These are phyloP conservation scores for Monilinia laxa DNA, from an alignment of 2,329 filamentous ascomycete species.

Conservation along the genomic window DNA sequence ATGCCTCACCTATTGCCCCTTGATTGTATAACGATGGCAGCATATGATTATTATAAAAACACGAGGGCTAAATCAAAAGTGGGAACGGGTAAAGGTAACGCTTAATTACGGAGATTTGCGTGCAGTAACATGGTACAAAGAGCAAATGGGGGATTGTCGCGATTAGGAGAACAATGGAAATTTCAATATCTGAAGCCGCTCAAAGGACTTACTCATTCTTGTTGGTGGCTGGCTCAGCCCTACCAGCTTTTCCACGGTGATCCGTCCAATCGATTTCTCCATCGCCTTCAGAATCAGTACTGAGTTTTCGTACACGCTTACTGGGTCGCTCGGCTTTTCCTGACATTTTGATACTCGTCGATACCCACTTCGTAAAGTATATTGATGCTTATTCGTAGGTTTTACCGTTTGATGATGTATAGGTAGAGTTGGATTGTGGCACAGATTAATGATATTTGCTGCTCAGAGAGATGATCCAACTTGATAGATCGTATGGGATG, in stretches of 20 bases:
- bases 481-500: neutral
- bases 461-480: neutral
- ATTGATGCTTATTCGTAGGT: neutral
- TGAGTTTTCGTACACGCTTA: slow-evolving; percentile 36
- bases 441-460: slow-evolving; percentile 6
- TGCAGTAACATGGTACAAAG: neutral
- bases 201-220: slow-evolving; percentile 32
- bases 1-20: neutral
- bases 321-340: slow-evolving; percentile 33
- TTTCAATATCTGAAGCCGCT: slow-evolving; percentile 10
- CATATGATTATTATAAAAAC: slow-evolving; percentile 14
- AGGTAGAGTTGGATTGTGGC: slow-evolving; percentile 13
- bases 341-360: slow-evolving; percentile 29
- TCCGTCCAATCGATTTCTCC: slow-evolving; percentile 32
- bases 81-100: slow-evolving; percentile 15
- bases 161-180: slow-evolving; percentile 10
- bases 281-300: slow-evolving; percentile 38
- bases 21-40: slow-evolving; percentile 13
- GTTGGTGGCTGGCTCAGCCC: slow-evolving; percentile 29
- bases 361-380: slow-evolving; percentile 16
- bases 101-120: slow-evolving; percentile 21
- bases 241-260: slow-evolving; percentile 27
- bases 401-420: slow-evolving; percentile 8
- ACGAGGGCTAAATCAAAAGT: slow-evolving; percentile 20
- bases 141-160: slow-evolving; percentile 16